phyloP scores from a whole-genome alignment of 306 rosid species.

The Geum urbanum region DNA sequence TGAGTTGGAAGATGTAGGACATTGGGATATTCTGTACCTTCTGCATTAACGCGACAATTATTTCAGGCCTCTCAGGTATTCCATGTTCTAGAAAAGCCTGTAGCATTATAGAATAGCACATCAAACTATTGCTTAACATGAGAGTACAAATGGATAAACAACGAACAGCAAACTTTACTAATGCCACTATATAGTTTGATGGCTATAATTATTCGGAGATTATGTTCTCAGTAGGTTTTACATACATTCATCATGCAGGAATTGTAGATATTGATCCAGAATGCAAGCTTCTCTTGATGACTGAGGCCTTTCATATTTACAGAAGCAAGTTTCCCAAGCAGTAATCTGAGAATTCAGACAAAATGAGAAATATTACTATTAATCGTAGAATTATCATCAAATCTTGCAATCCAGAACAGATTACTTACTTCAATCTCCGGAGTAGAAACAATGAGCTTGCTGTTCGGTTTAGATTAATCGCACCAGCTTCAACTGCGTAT shows the following conservation, averaged over 20 bases:
- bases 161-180: not conserved
- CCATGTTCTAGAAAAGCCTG: conserved; percentile 81
- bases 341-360: conserved; percentile 51
- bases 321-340: conserved; percentile 67
- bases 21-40: conserved; percentile 44
- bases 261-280: conserved; percentile 93
- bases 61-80: conserved; percentile 76
- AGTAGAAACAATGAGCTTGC: conserved; percentile 63
- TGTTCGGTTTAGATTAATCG: conserved; percentile 64
- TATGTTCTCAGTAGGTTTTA: conserved; percentile 6
- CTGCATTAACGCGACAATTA: conserved; percentile 62
- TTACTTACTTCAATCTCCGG: conserved; percentile 70
- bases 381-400: conserved; percentile 2
- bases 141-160: not conserved
- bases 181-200: not conserved
- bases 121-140: not conserved
- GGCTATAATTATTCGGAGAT: not conserved
- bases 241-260: conserved; percentile 92
- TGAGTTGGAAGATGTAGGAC: not conserved
- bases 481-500: conserved; percentile 41
- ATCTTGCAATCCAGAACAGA: conserved; percentile 5
- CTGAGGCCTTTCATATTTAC: conserved; percentile 61
- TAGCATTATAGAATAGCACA: conserved; percentile 25
- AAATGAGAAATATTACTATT: conserved; percentile 4
- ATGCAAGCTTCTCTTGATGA: conserved; percentile 93